Conservation (phyloP, 495 filamentous ascomycete species). For the Lindgomyces ingoldianus region DNA sequence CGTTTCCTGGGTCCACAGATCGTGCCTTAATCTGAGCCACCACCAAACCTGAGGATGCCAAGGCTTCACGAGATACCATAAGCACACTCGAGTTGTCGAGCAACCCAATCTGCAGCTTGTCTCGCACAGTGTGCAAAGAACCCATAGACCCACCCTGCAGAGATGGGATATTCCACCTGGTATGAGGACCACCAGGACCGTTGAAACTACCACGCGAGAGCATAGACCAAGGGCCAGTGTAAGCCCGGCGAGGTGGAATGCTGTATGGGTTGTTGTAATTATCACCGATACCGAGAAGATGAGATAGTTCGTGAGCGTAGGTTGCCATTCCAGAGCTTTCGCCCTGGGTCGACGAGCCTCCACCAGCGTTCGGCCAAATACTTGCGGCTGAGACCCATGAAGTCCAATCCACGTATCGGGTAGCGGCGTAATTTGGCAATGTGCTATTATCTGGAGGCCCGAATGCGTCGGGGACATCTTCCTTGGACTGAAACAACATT, state of each 20-base stretch:
- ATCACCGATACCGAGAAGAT: slow-evolving; percentile 48
- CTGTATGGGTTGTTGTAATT: slow-evolving; percentile 51
- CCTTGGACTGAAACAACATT: slow-evolving; percentile 46
- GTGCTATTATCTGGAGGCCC: slow-evolving; percentile 44
- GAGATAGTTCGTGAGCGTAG: slow-evolving; percentile 48
- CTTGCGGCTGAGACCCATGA: slow-evolving; percentile 45
- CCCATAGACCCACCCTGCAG: slow-evolving; percentile 44
- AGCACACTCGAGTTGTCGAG: slow-evolving; percentile 41
- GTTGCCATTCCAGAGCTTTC: slow-evolving; percentile 50
- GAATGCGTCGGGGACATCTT: slow-evolving; percentile 47
- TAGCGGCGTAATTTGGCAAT: slow-evolving; percentile 44
- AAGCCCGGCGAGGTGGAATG: slow-evolving; percentile 44
- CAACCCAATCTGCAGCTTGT: slow-evolving; percentile 48
- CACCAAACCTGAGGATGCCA: slow-evolving; percentile 45
- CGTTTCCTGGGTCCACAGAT: slow-evolving; percentile 38
- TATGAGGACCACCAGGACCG: slow-evolving; percentile 50
- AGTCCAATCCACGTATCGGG: slow-evolving; percentile 49
- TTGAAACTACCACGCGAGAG: slow-evolving; percentile 48
- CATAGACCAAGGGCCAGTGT: slow-evolving; percentile 49
- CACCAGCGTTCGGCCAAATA: slow-evolving; percentile 51
- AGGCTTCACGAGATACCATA: slow-evolving; percentile 41
- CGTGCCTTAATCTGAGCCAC: slow-evolving; percentile 47
- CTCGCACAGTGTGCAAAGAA: slow-evolving; percentile 48
- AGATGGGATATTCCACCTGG: slow-evolving; percentile 48
- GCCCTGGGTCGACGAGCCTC: slow-evolving; percentile 48